phyloP scores from a whole-genome alignment of 306 rosid species.

The Cucumis cinereus region DNA sequence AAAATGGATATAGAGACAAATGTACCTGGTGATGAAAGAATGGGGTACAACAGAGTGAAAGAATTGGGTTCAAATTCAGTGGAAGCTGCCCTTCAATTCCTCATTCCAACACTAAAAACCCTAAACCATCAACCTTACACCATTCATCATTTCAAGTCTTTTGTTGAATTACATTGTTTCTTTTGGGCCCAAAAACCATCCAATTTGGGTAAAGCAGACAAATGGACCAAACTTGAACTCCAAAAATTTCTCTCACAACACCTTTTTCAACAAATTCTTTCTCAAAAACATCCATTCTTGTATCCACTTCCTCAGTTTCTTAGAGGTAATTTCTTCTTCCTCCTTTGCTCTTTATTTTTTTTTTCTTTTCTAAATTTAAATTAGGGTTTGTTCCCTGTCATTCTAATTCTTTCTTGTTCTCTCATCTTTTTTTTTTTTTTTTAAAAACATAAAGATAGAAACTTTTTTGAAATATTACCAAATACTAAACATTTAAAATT shows the following conservation, averaged over 20 bases:
- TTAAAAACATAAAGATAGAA: too few species aligned
- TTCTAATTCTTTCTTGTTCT: background rate
- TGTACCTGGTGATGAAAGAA: conserved; percentile 58
- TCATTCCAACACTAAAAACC: conserved; percentile 14
- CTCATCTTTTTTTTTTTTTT: too few species aligned
- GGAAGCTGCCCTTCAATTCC: conserved; percentile 33
- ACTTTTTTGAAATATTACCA: background rate
- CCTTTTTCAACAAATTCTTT: conserved; percentile 23
- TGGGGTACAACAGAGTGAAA: conserved; percentile 33
- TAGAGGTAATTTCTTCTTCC: background rate
- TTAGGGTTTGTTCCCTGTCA: background rate
- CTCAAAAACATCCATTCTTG: conserved; percentile 17
- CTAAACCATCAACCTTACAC: conserved; percentile 6
- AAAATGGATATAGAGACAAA: conserved; percentile 22
- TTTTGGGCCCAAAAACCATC: conserved; percentile 21
- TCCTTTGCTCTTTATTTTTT: background rate
- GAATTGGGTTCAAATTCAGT: conserved; percentile 33
- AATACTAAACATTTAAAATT: too few species aligned
- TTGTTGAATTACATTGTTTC: conserved; percentile 28
- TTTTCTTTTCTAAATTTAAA: background rate
- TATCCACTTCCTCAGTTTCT: conserved; percentile 32
- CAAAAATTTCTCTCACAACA: conserved; percentile 26
- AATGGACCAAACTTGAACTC: conserved; percentile 27
- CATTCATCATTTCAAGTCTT: conserved; percentile 20
- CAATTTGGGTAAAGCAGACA: conserved; percentile 17